These are phyloP conservation scores for Chrysosphaeria jannelii DNA, from an alignment of 2,329 filamentous ascomycete species.

Conservation along the genomic window DNA sequence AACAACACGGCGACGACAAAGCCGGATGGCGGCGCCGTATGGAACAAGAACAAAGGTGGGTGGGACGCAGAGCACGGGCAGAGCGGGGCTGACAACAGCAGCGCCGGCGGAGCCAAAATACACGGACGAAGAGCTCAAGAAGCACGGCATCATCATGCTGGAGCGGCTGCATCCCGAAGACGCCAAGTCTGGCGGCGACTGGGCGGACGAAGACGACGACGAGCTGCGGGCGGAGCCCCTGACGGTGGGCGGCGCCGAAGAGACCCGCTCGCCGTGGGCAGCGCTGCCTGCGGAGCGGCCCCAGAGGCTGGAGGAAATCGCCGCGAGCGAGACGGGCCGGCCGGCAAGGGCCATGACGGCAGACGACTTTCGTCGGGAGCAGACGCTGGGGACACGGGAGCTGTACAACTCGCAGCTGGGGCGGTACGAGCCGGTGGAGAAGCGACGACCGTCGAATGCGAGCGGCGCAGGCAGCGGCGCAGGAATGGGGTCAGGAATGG, in stretches of 20 bases:
- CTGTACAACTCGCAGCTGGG: slow-evolving; percentile 89
- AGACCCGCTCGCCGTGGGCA: slow-evolving; percentile 71
- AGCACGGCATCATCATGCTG: slow-evolving; percentile 64
- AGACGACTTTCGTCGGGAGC: slow-evolving; percentile 69
- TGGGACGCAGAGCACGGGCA: no score
- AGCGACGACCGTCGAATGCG: slow-evolving; percentile 64
- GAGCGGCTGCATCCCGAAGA: slow-evolving; percentile 44
- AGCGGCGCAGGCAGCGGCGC: slow-evolving; percentile 54
- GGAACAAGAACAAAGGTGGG: slow-evolving; percentile 72
- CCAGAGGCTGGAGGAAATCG: no score
- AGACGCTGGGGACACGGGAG: slow-evolving; percentile 53
- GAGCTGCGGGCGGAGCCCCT: slow-evolving; percentile 56
- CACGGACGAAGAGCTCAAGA: slow-evolving; percentile 64
- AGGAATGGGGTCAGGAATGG: slow-evolving; percentile 22
- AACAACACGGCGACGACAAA: slow-evolving; percentile 10
- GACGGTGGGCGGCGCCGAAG: no score
- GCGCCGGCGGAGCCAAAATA: slow-evolving; percentile 50
- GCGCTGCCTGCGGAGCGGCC: no score
- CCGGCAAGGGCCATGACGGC: no score
- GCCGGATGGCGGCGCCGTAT: slow-evolving; percentile 27
- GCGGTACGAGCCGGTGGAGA: slow-evolving; percentile 54
- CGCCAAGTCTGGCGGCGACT: slow-evolving; percentile 39
- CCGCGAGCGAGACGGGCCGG: no score
- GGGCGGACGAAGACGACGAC: slow-evolving; percentile 72
- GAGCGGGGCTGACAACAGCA: no score